Conservation (phyloP, 352 stramenopile genomes). For the Phytophthora brassicae region DNA sequence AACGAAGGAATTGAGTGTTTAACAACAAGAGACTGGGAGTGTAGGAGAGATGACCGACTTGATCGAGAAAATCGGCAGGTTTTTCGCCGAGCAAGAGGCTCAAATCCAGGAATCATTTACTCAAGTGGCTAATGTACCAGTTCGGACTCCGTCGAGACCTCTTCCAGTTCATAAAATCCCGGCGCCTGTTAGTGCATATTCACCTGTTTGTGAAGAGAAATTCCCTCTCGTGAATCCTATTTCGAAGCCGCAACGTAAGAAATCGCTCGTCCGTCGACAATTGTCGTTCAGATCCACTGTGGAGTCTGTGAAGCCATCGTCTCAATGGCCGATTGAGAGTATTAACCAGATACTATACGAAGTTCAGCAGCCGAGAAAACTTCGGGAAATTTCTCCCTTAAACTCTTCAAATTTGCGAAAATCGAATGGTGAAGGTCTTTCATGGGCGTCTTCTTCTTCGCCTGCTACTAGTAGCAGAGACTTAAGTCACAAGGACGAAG, state of each 20-base stretch:
- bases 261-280: constrained; percentile 27
- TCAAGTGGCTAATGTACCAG: constrained; percentile 11
- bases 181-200: not conserved
- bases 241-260: constrained; percentile 6
- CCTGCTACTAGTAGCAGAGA: constrained; percentile 4
- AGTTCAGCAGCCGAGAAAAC: constrained; percentile 2
- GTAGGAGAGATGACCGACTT: constrained; percentile 48
- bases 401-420: constrained; percentile 1
- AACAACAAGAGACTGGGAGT: not conserved
- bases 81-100: constrained; percentile 65
- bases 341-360: constrained; percentile 13
- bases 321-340: constrained; percentile 1
- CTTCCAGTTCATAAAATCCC: constrained; percentile 10
- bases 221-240: not conserved
- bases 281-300: constrained; percentile 16
- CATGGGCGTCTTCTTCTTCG: constrained; percentile 11
- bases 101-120: constrained; percentile 49
- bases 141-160: not conserved
- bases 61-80: constrained; percentile 69
- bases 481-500: constrained; percentile 10
- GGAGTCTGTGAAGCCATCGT: not conserved
- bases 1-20: not conserved
- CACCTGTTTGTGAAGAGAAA: not conserved
- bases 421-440: constrained; percentile 11
- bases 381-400: constrained; percentile 1